phyloP scores from a whole-genome alignment of 352 stramenopile genomes.

The Pythium sp. region DNA sequence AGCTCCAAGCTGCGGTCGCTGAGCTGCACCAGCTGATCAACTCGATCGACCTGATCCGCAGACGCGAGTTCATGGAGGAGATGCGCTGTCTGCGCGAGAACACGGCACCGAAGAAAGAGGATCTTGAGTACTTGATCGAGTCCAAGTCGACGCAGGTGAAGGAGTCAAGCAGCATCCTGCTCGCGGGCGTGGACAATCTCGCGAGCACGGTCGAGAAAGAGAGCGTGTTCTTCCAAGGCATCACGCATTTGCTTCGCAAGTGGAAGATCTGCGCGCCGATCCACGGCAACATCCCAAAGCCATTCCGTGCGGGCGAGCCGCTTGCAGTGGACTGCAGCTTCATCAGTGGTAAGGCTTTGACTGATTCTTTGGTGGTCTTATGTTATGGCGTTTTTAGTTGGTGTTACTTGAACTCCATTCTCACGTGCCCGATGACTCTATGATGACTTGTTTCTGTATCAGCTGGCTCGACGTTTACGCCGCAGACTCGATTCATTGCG shows the following conservation, averaged over 20 bases:
- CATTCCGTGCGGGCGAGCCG: constrained; percentile 78
- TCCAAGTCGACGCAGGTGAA: constrained; percentile 74
- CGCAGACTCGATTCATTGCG: constrained; percentile 68
- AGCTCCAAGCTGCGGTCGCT: constrained; percentile 74
- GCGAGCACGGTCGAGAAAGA: constrained; percentile 76
- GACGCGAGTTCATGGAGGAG: constrained; percentile 79
- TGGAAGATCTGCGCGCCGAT: constrained; percentile 87
- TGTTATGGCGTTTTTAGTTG: background rate
- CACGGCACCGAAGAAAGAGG: constrained; percentile 74
- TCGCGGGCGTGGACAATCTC: constrained; percentile 67
- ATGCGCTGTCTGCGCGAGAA: constrained; percentile 87
- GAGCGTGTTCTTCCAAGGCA: constrained; percentile 80
- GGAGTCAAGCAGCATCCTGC: constrained; percentile 70
- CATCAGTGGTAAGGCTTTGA: constrained; percentile 49
- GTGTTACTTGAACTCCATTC: background rate
- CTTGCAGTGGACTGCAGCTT: constrained; percentile 86
- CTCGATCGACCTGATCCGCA: constrained; percentile 81
- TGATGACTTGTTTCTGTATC: constrained; percentile 16
- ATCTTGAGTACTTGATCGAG: constrained; percentile 77
- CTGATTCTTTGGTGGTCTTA: background rate
- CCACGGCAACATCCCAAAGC: constrained; percentile 85
- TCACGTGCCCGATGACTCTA: background rate
- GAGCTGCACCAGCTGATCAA: constrained; percentile 87
- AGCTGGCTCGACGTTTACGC: constrained; percentile 76
- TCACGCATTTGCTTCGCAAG: constrained; percentile 74